Base-by-base conservation (phyloP, 306 rosid genomes). In the Lathyrus oleraceus region DNA sequence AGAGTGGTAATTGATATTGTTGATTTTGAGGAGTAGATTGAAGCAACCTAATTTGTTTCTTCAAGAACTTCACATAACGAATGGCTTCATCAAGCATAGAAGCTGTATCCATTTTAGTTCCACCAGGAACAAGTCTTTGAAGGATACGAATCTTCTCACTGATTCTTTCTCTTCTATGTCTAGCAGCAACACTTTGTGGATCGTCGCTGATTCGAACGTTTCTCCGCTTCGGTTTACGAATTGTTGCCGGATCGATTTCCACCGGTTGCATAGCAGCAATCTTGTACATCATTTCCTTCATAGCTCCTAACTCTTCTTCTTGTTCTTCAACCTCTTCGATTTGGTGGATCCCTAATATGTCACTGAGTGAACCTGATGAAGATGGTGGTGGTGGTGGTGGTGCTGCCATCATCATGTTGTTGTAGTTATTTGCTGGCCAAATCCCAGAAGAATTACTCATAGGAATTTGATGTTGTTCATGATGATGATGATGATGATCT, bases 281-380 rank as follows among this genome's bases (percentile, higher is more conserved):
- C 91, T 81, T 87, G 89, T 88, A 93, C 97, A 90, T 87, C 98
- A 93, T 93, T 70, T 93, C 98, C 79, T 93, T 93, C 96, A 93
- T 84, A 17, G 90, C 90, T 10, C 98, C 97, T 0, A 93, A 81
- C 79, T 91, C 96, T 59, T 93, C 96, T 44, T 84, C 96, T 1
- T 30, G 30, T 10, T 78, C 86, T 20, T 81, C 79, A 0, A 76
- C 81, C 15, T 80, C 84, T 30, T 67, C 72, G 16, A 77, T 71
- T 17, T 30, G 11, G 36, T 45, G 61, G 44, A 68, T 28, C 30
- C 84, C 82, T 11, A 77, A 48, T 15, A 61, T 56, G 61, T 73
- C 81, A 36, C 71, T 25, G 8, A 78, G 81, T 48, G 80, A 60
- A 5, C 72, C 80, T 6, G 91, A 42, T 8, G 78, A 77, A 2